These are phyloP conservation scores for Agaricus subrufescens DNA, from an alignment of 768 basidiomycete species.

Conservation along the genomic window DNA sequence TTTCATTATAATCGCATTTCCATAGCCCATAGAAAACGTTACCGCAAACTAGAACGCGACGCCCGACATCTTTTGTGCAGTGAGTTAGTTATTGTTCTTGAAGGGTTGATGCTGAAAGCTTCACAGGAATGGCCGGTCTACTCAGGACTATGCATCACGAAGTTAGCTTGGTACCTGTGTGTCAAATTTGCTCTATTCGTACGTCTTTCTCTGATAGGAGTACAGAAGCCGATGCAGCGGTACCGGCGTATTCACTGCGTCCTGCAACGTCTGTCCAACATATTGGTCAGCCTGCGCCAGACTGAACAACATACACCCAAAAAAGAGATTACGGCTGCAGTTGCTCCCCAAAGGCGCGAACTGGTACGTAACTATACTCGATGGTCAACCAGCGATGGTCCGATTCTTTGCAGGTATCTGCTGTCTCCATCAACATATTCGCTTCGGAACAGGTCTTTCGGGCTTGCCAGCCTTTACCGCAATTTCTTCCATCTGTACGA, in stretches of 20 bases:
- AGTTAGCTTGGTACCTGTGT: conserved; percentile 41
- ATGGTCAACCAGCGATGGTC: not conserved
- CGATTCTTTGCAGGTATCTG: conserved; percentile 26
- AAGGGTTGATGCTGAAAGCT: not conserved
- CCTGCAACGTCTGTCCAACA: conserved; percentile 37
- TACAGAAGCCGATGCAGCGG: conserved; percentile 41
- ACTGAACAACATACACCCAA: conserved; percentile 42
- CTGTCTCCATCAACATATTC: conserved; percentile 42
- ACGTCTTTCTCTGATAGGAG: not conserved
- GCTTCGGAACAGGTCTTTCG: conserved; percentile 45
- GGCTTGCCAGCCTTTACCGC: conserved; percentile 41
- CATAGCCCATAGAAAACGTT: conserved; percentile 25
- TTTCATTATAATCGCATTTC: conserved; percentile 21
- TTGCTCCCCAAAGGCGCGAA: conserved; percentile 35
- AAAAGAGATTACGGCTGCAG: conserved; percentile 34
- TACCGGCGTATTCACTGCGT: conserved; percentile 32
- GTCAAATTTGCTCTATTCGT: conserved; percentile 10
- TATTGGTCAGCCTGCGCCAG: conserved; percentile 41
- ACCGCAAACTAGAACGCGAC: conserved; percentile 33
- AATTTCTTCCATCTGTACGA: conserved; percentile 43
- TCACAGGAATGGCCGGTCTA: conserved; percentile 25
- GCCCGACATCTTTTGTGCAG: conserved; percentile 37
- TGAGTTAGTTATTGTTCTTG: conserved; percentile 2
- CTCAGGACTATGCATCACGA: conserved; percentile 41
- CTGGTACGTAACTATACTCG: conserved; percentile 17